Conservation (phyloP, 495 filamentous ascomycete species). For the Lichenothelia convexa region DNA sequence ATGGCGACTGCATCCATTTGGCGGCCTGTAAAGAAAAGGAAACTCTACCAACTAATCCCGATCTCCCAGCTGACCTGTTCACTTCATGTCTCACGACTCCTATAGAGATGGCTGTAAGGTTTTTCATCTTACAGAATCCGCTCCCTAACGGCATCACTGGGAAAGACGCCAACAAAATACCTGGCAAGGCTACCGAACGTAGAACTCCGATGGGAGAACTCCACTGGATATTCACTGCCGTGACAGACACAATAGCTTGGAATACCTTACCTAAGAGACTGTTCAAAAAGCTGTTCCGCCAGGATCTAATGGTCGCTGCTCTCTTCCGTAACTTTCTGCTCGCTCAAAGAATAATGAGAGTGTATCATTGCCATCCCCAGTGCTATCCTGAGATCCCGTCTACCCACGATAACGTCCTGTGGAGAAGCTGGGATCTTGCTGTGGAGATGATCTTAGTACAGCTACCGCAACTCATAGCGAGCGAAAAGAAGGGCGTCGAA, state of each 20-base stretch:
- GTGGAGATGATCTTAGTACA: conserved; percentile 93
- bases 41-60: conserved; percentile 89
- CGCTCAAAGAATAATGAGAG: conserved; percentile 84
- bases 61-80: conserved; percentile 87
- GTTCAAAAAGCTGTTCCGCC: conserved; percentile 91
- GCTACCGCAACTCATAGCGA: conserved; percentile 61
- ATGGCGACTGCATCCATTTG: conserved; percentile 70
- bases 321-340: conserved; percentile 92
- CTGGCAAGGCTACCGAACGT: conserved; percentile 77
- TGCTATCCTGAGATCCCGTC: conserved; percentile 77
- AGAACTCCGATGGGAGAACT: conserved; percentile 87
- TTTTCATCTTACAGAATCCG: conserved; percentile 85
- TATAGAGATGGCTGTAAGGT: conserved; percentile 89
- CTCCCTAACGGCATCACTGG: conserved; percentile 54
- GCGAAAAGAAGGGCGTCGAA: conserved; percentile 48
- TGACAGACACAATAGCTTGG: conserved; percentile 98
- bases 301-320: conserved; percentile 98
- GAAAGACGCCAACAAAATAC: conserved; percentile 63
- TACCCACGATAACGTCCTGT: conserved; percentile 82
- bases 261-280: conserved; percentile 72
- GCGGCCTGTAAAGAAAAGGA: conserved; percentile 80
- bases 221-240: conserved; percentile 98
- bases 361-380: conserved; percentile 84
- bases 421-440: conserved; percentile 94
- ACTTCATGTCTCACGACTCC: conserved; percentile 91